phyloP scores from a whole-genome alignment of 129 eudicot genomes.

The Arctium minus region DNA sequence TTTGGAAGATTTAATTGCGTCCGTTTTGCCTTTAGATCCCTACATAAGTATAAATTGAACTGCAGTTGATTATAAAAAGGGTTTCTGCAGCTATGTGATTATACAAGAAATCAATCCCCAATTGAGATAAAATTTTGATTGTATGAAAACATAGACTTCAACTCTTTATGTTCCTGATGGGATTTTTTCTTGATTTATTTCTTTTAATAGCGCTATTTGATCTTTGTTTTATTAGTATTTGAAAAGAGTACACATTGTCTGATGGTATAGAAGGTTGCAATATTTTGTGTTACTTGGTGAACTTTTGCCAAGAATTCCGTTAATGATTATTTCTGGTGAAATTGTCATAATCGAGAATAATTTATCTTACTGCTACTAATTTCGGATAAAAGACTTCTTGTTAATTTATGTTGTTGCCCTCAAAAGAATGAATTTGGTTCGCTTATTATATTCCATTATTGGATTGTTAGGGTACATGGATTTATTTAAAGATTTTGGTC shows the following conservation, averaged over 20 bases:
- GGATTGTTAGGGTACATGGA: neutral
- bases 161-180: neutral
- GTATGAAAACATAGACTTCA: neutral
- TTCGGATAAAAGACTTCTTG: neutral
- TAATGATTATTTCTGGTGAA: neutral
- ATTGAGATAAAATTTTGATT: neutral
- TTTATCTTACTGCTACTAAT: neutral
- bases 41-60: neutral
- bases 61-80: neutral
- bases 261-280: neutral
- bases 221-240: neutral
- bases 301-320: neutral
- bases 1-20: neutral
- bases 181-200: neutral
- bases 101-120: neutral
- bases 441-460: neutral
- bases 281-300: neutral
- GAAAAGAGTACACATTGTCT: neutral
- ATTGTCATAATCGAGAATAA: neutral
- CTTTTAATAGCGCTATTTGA: neutral
- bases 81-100: slow-evolving; percentile 1
- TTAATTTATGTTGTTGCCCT: neutral
- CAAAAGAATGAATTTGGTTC: neutral
- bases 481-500: neutral
- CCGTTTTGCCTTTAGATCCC: slow-evolving; percentile 5